phyloP scores from a whole-genome alignment of 768 basidiomycete species.

The Mycena maculata region DNA sequence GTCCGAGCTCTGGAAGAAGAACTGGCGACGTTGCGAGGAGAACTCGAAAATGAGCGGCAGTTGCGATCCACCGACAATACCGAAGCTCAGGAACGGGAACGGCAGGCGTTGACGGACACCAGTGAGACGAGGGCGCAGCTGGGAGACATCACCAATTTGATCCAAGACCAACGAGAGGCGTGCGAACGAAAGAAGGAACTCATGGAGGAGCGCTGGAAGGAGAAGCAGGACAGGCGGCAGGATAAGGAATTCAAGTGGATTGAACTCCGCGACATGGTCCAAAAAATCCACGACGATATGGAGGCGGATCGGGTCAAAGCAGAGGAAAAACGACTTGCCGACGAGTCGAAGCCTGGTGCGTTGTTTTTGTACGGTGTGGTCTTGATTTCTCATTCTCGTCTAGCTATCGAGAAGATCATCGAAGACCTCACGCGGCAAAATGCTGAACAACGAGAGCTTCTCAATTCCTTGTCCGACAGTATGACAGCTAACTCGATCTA shows the following conservation, averaged over 20 bases:
- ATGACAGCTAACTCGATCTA: constrained; percentile 39
- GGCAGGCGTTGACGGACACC: constrained; percentile 66
- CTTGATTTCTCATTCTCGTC: constrained; percentile 22
- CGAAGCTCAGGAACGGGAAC: constrained; percentile 70
- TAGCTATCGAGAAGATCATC: constrained; percentile 71
- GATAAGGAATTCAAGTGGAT: constrained; percentile 69
- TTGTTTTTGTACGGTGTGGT: constrained; percentile 29
- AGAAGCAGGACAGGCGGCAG: constrained; percentile 67
- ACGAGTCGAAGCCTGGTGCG: constrained; percentile 69
- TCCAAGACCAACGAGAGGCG: constrained; percentile 74
- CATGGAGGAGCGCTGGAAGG: constrained; percentile 71
- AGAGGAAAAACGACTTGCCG: constrained; percentile 64
- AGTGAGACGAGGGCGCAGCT: constrained; percentile 74
- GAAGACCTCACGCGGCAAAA: constrained; percentile 71
- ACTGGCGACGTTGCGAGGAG: constrained; percentile 63
- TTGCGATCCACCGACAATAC: constrained; percentile 68
- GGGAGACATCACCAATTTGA: constrained; percentile 75
- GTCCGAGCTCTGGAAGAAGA: constrained; percentile 74
- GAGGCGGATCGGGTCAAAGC: constrained; percentile 61
- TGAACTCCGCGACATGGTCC: constrained; percentile 71
- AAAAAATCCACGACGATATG: constrained; percentile 67
- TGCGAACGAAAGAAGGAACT: constrained; percentile 68
- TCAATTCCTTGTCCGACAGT: constrained; percentile 69
- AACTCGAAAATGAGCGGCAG: constrained; percentile 73
- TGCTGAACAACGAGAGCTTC: constrained; percentile 65